A percentile compares a stretch with the other conserved stretches of the same genome.
Evolutionary conservation across 805 yeast genomes (phyloP).

Genomic region (Saturnispora diversa): DNA sequence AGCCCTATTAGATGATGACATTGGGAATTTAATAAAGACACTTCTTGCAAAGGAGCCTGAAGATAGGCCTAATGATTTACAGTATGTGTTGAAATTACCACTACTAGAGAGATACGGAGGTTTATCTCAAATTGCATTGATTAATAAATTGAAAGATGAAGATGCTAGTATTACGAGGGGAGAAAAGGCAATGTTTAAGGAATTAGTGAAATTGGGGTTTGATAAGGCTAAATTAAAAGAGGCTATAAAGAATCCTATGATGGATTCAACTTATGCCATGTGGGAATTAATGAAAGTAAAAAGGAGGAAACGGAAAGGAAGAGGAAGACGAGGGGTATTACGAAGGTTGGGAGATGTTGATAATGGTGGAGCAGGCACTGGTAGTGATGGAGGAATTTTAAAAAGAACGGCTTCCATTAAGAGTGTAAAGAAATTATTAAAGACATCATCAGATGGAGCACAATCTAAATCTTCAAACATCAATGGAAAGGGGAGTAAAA

Average conservation of each 20-base stretch:
- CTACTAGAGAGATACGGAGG: conserved; percentile 42
- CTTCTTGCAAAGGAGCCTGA: conserved; percentile 62
- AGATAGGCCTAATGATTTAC: conserved; percentile 46
- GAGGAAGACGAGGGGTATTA: conserved; percentile 27
- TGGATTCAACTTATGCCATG: conserved; percentile 67
- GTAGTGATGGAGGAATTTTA: background rate
- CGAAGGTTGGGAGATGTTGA: conserved; percentile 20
- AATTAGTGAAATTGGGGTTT: conserved; percentile 51
- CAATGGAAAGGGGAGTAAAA: background rate
- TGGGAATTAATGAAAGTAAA: conserved; percentile 61
- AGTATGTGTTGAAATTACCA: conserved; percentile 44
- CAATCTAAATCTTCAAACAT: background rate
- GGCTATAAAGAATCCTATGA: conserved; percentile 48
- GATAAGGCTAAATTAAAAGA: conserved; percentile 52
- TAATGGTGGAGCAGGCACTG: conserved; percentile 2
- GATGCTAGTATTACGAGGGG: conserved; percentile 36
- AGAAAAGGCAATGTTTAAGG: conserved; percentile 57
- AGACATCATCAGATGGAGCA: too few relatives aligned
- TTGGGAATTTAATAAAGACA: conserved; percentile 42
- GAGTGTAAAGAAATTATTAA: conserved; percentile 6
- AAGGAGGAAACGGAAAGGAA: conserved; percentile 38
- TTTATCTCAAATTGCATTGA: conserved; percentile 32
- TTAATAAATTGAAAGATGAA: conserved; percentile 31
- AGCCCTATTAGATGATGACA: conserved; percentile 28
- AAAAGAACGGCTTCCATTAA: conserved; percentile 13